Evolutionary conservation across 257 asterid genomes (phyloP), one percentile per base, ranked within the genome.

Genomic region (Petunia secreta): DNA sequence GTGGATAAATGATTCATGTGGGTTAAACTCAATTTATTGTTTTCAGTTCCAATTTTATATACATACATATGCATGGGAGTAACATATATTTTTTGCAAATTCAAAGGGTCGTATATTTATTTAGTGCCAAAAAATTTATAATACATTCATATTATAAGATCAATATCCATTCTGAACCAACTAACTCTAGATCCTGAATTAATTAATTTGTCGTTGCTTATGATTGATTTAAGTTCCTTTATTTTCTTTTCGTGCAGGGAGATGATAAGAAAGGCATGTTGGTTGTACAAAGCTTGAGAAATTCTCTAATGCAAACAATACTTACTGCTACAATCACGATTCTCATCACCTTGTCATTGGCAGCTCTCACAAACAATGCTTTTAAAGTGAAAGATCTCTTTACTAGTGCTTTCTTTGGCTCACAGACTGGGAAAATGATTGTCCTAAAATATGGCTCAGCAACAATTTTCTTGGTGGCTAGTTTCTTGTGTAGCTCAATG

Each of bases 231-330:
- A 36, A 38, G 0, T 48, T 1, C 0, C 15, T 15, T 1, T 43
- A 15, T n/a, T 43, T 0, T 2, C 5, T 37, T 1, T 43, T 0
- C 7, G 54, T 60, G 38, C 84, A 91, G 89, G 97, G 91, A 41
- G 93, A 91, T 15, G 97, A 91, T 69, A 94, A 91, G 80, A 90
- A 90, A 86, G 97, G 93, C 0, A 92, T 80, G 90, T 68, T 94
- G 11, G 98, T 91, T 0, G 95, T 94, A 0, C 98, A 94, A 77
- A 94, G 97, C 88, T 78, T 92, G 77, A 85, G 98, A 53, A 94
- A 94, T 88, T 83, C 91, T 4, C 80, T 94, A 9, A 94, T 94
- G 98, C 89, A 68, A 62, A 79, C 97, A 1, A 94, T 92, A 65
- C 89, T 94, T 44, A 89, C 91, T 2, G 96, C 94, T 69, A 85